Base-by-base conservation (phyloP, 2,329 filamentous ascomycete species). In the Fusarium albosuccineum region DNA sequence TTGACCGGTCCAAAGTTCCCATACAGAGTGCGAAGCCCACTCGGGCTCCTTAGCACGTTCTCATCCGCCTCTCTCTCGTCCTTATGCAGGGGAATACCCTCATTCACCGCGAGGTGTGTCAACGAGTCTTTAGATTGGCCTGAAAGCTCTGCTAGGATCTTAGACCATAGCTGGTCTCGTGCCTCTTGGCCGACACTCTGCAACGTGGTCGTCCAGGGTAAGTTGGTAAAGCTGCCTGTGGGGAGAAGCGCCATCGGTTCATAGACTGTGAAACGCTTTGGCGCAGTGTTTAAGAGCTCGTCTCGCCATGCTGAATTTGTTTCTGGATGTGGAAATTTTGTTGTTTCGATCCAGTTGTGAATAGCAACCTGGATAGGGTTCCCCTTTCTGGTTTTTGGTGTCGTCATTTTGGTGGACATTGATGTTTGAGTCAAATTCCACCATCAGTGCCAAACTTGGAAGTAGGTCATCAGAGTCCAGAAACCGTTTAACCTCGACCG, bases 21-120 rank as follows among this genome's bases (percentile, higher is more conserved):
- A 74, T 90, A 81, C 0, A 97, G 80, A 17, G 91, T 89, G 3
- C 85, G 83, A 30, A 97, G 82, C 16, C 90, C 86, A 41, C 83
- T 86, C 0, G 95, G 95, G 49, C 89, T 89, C 44, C 94, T 88
- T 59, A 97, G 83, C 13, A 91, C 80, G 74, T 97, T 97, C 68
- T 90, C 86, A 16, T 73, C 70, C 16, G 22, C 46, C 4, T 76
- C 63, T 7, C 64, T 64, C 3, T 66, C 70, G 1, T 67, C 64
- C 16, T 75, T 73, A 7, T 79, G 80, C 3, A 84, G 75, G 0
- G 88, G 88, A 49, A 91, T 91, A 0, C 87, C 86, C 63, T 87
- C 85, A 70, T 89, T 90, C 42, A 87, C 77, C 9, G 88, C 88
- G 2, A 90, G 79, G 56, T 89, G 86, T 0, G 87, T 89, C 42